Percentiles rank a stretch among this genome's conserved stretches.
Conservation (phyloP, 2,329 filamentous ascomycete species). For the Hawksworthiomyces lignivorus region DNA sequence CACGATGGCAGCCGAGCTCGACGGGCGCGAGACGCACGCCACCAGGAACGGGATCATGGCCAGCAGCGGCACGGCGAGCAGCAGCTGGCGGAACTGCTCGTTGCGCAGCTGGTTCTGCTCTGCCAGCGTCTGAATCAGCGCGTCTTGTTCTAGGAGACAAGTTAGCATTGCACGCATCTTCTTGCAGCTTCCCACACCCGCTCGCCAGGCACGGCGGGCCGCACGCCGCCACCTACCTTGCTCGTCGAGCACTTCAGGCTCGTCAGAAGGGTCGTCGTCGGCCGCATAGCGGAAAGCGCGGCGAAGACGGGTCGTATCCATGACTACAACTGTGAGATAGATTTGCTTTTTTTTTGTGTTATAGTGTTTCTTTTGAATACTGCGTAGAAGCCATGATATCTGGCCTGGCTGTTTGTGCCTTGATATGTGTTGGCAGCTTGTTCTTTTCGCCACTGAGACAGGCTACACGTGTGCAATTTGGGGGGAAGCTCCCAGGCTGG, state of each 20-base stretch:
- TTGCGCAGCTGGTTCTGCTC: constrained; percentile 50
- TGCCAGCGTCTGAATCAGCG: constrained; percentile 48
- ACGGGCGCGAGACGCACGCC: constrained; percentile 23
- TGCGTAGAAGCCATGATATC: not conserved
- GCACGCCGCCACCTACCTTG: constrained; percentile 54
- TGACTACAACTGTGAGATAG: constrained; percentile 17
- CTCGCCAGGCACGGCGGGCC: too few species aligned
- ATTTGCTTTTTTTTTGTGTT: too few species aligned
- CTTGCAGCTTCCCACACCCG: too few species aligned
- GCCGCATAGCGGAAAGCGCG: constrained; percentile 73
- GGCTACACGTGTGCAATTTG: too few species aligned
- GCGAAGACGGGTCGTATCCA: constrained; percentile 53
- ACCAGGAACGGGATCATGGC: constrained; percentile 25
- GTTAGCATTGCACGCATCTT: too few species aligned
- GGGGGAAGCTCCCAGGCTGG: too few species aligned
- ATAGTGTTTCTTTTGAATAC: not conserved
- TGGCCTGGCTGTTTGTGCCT: not conserved
- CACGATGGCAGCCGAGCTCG: constrained; percentile 26
- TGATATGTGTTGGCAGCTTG: not conserved
- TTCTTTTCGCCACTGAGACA: too few species aligned
- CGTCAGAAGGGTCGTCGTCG: constrained; percentile 43
- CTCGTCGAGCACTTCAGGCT: constrained; percentile 63
- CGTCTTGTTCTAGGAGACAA: constrained; percentile 51
- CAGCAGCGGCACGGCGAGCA: constrained; percentile 39
- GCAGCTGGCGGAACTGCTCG: constrained; percentile 47